Evolutionary conservation across 768 basidiomycete genomes (phyloP), one percentile per base, ranked within the genome.

Genomic region (Suillus decipiens): DNA sequence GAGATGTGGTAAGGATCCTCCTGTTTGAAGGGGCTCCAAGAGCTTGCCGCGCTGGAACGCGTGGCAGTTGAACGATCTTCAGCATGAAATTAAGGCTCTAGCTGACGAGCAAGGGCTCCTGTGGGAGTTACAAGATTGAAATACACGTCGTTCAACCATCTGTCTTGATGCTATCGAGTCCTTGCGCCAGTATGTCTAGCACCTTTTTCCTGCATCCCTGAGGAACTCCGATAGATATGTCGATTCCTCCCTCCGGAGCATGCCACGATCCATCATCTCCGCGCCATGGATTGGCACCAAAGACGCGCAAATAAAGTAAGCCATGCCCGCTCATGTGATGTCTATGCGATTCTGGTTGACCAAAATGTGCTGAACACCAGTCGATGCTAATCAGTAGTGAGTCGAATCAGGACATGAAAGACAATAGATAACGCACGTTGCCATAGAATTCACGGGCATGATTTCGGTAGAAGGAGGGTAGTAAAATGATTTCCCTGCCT

Each of bases 181-280:
- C 66, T 42, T 61, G 19, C 24, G 53, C 70, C 64, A 62, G 65
- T 33, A 59, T 65, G 53, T 63, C 66, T 61, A 66, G 64, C n/a
- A 61, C 66, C 62, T 50, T 72, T 48, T 61, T 70, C 64, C 47
- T 71, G 47, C 45, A 63, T 45, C 59, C 66, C 58, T 60, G 69
- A 60, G 54, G 64, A 8, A 68, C 67, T 14, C 69, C 73, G 43
- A 71, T 65, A 19, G 72, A 68, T 55, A 73, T 10, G n/a, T 71
- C 70, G 22, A 71, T 33, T 28, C 64, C 67, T 42, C 58, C 61
- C 22, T 63, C 60, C 34, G 69, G 63, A 51, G 66, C 19, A 17
- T 17, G 61, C 64, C 67, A 67, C 60, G 39, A 56, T 28, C 63
- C 66, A 34, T 54, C n/a, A 6, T 64, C 64, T 39, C 69, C 66